Evolutionary conservation across 306 rosid species (phyloP).

Genomic region (Aeschynomene evenia): DNA sequence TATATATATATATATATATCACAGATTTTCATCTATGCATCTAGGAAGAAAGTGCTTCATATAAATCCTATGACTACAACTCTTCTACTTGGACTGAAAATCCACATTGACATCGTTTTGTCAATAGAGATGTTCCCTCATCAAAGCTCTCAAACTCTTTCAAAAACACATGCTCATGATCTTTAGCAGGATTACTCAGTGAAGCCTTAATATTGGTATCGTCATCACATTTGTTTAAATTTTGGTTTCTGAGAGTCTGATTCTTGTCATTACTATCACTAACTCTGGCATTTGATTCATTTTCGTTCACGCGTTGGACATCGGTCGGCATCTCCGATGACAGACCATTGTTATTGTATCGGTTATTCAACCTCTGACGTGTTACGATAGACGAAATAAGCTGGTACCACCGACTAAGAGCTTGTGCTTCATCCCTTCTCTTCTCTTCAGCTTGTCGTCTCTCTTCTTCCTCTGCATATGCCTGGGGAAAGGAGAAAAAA

Average conservation of each 20-base stretch:
- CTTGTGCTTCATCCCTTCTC: conserved; percentile 66
- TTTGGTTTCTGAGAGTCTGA: conserved; percentile 29
- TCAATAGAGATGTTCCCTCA: conserved; percentile 51
- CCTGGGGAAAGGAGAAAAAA: conserved; percentile 43
- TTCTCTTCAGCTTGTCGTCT: conserved; percentile 70
- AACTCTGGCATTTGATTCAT: conserved; percentile 29
- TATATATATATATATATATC: too few relatives aligned
- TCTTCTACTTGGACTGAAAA: conserved; percentile 87
- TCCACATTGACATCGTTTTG: conserved; percentile 77
- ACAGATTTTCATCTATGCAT: background rate
- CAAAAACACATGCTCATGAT: conserved; percentile 77
- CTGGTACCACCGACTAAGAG: conserved; percentile 84
- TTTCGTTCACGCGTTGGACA: conserved; percentile 20
- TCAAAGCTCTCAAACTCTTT: conserved; percentile 65
- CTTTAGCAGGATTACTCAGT: conserved; percentile 29
- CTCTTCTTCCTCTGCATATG: conserved; percentile 74
- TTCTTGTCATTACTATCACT: conserved; percentile 33
- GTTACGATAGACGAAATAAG: conserved; percentile 83
- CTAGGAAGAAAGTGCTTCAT: background rate
- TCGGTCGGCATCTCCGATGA: conserved; percentile 37
- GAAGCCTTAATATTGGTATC: conserved; percentile 26
- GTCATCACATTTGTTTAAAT: background rate
- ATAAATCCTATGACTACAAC: conserved; percentile 53
- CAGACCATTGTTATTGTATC: conserved; percentile 44
- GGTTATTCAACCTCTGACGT: conserved; percentile 74